Base-by-base conservation (phyloP, 768 basidiomycete genomes). In the Porphyrellus cyaneotinctus region DNA sequence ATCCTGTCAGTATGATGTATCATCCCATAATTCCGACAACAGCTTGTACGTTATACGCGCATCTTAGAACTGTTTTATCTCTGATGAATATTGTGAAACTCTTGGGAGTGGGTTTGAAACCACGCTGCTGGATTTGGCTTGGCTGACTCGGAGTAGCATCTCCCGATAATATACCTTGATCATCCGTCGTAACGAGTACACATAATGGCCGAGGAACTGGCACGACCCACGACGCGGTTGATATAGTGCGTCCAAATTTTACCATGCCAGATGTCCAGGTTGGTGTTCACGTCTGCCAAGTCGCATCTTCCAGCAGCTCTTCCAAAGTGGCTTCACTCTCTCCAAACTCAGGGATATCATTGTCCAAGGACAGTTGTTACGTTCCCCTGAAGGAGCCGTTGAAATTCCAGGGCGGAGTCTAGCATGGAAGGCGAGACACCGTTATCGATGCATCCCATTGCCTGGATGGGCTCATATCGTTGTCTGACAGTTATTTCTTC, bases 401-500 rank as follows among this genome's bases (percentile, higher is more conserved):
- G 82, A 78, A 43, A 73, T 87, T 9, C 69, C 80, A 51, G 91
- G 91, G n/a, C 76, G 91, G 61, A 91, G 90, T 68, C 69, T 93
- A 51, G 83, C 82, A 47, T 93, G 91, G 91, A 93, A 92, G 85
- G 90, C 54, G 42, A 69, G 67, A 26, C 43, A 48, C n/a, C 17
- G 8, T 55, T 37, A 53, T 43, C 51, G 51, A 55, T 46, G 11
- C 44, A 49, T 47, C 32, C 17, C 49, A 52, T 52, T 56, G 52
- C 36, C 65, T 42, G 62, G 43, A 43, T 47, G 15, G 12, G 39
- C 58, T 70, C 46, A 65, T 18, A 53, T 64, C 58, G 41, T 42
- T n/a, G 33, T 43, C 59, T 43, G 61, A 41, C 64, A 91, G 90
- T 62, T 90, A 42, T 90, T 91, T 65, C 74, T 91, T 51, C 72